These are phyloP conservation scores for Eucalyptus regnans DNA, from an alignment of 345 rosid genomes.

Conservation along the genomic window DNA sequence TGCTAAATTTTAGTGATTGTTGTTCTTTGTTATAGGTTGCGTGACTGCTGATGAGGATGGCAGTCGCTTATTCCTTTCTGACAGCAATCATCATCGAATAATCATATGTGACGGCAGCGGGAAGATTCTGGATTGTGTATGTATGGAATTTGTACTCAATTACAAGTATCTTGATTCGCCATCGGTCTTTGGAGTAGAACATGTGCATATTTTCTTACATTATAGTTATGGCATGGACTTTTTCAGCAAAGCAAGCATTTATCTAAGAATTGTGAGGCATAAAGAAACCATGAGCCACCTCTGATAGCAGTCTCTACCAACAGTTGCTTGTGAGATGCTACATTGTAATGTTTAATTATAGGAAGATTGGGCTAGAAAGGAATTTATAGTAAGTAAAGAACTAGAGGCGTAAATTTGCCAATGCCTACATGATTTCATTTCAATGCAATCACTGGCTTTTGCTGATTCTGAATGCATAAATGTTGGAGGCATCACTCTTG, in stretches of 20 bases:
- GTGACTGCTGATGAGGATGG: conserved; percentile 67
- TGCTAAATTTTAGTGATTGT: background rate
- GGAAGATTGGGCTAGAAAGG: background rate
- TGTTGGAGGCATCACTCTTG: background rate
- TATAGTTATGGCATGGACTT: background rate
- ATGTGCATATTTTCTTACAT: background rate
- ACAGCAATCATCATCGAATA: conserved; percentile 92
- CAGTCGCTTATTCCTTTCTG: conserved; percentile 64
- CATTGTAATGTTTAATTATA: background rate
- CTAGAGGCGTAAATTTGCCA: background rate
- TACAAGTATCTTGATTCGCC: background rate
- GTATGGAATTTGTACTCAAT: conserved; percentile 6
- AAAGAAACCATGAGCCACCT: background rate
- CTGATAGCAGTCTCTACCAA: background rate
- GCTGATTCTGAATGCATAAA: background rate
- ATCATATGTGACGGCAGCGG: conserved; percentile 46
- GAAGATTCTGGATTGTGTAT: conserved; percentile 70
- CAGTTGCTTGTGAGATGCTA: background rate
- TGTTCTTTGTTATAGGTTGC: conserved; percentile 31
- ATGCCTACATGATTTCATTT: background rate
- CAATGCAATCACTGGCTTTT: background rate
- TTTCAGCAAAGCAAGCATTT: background rate
- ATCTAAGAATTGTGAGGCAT: background rate
- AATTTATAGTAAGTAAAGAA: background rate
- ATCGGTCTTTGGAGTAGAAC: background rate